Conservation (phyloP, 768 basidiomycete genomes). For the Naganishia randhawae region DNA sequence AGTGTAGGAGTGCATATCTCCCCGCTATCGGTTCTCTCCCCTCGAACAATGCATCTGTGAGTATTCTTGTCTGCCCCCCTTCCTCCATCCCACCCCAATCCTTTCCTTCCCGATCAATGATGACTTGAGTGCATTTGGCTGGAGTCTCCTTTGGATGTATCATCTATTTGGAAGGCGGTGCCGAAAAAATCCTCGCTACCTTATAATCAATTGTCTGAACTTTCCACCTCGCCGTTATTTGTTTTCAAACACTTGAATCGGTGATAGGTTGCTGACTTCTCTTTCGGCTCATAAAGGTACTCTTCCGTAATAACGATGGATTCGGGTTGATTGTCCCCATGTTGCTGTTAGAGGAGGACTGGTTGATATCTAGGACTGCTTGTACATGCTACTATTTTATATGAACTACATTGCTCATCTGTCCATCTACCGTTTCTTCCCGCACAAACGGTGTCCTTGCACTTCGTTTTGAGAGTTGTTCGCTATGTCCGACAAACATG, state of each 20-base stretch:
- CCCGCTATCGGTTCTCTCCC: neutral
- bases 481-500: no score
- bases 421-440: no score
- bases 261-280: conserved; percentile 9
- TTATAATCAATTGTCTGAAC: conserved; percentile 31
- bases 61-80: neutral
- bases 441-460: no score
- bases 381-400: no score
- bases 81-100: neutral
- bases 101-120: conserved; percentile 22
- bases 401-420: no score
- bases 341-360: neutral
- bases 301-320: neutral
- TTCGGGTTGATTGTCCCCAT: neutral
- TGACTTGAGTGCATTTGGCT: conserved; percentile 37
- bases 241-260: conserved; percentile 4
- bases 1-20: no score
- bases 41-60: conserved; percentile 4
- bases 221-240: neutral
- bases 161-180: conserved; percentile 26
- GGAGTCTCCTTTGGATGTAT: conserved; percentile 26
- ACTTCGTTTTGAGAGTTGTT: no score
- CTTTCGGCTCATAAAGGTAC: neutral
- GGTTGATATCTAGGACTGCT: neutral
- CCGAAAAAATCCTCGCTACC: conserved; percentile 33